Evolutionary conservation across 2,329 filamentous ascomycete species (phyloP), one percentile per base, ranked within the genome.

Genomic region (Juglanconis sp.): DNA sequence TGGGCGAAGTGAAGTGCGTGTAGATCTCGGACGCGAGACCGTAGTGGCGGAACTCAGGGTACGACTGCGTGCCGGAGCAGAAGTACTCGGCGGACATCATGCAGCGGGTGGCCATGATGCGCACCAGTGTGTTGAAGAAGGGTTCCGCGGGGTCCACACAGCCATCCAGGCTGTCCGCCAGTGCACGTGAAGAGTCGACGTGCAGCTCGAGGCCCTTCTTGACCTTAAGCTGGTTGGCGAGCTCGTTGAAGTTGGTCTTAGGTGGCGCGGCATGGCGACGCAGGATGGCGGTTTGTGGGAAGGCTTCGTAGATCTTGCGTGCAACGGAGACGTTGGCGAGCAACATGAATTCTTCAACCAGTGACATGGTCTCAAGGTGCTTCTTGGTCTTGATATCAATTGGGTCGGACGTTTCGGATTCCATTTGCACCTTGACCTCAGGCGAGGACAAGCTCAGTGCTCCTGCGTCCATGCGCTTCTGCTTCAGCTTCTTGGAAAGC

Each of bases 81-180:
- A 99, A 99, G 77, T 99, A 99, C 76, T 99, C 95, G 64, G 95
- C 95, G 57, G 92, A 95, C 82, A 96, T 96, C 95, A 99, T 99
- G 83, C 95, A 99, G 30, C 95, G 89, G 8, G 95, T 99, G 9
- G 95, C 95, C 79, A 99, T 90, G 76, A 99, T 96, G 72, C 95
- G 91, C 67, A 99, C 89, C 31, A 99, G 86, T 2, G 94, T 99
- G 82, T 99, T 99, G 84, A 99, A 98, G 80, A 97, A 99, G 34
- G 94, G 92, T 68, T 98, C 91, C 9, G 79, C 72, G 0, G 87
- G 76, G 70, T 97, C 93, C 52, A 89, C 81, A 72, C 95, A 99
- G 38, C 77, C 79, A 74, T 99, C 95, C 1, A 99, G 84, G 17
- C 92, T 96, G 74, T 96, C 92, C 55, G 96, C 95, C 13, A 99